Percentiles rank a stretch among this genome's conserved stretches.
phyloP scores from a whole-genome alignment of 345 rosid genomes.

The Toxicodendron radicans region DNA sequence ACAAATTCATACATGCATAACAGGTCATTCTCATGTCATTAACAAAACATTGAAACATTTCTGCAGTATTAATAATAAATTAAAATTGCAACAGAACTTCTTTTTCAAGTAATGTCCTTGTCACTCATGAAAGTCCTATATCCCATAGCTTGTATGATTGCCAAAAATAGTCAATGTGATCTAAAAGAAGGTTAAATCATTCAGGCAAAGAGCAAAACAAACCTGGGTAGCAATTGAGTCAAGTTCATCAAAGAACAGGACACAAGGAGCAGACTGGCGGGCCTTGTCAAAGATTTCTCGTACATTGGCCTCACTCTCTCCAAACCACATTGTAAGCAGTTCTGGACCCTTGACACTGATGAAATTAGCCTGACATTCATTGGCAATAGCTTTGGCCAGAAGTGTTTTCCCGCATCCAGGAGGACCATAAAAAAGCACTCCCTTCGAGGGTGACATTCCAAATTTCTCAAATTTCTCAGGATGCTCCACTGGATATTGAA shows the following conservation, averaged over 20 bases:
- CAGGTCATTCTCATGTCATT: background rate
- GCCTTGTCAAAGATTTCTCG: slow-evolving; percentile 97
- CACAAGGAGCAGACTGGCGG: slow-evolving; percentile 93
- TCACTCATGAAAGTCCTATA: background rate
- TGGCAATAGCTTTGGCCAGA: slow-evolving; percentile 94
- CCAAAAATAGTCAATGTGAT: background rate
- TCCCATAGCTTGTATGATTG: background rate
- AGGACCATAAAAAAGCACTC: slow-evolving; percentile 58
- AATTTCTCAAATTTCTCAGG: no score
- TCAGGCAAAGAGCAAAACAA: slow-evolving; percentile 11
- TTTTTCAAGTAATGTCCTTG: background rate
- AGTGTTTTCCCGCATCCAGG: slow-evolving; percentile 99
- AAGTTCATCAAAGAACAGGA: slow-evolving; percentile 89
- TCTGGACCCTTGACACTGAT: slow-evolving; percentile 96
- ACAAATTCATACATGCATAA: background rate
- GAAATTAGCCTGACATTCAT: slow-evolving; percentile 96
- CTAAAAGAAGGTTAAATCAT: background rate
- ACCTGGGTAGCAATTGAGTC: slow-evolving; percentile 98
- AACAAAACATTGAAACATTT: background rate
- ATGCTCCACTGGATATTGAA: no score
- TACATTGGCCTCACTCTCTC: slow-evolving; percentile 95
- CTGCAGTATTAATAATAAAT: no score
- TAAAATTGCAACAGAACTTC: background rate
- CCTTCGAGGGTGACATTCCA: no score
- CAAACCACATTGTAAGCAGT: slow-evolving; percentile 98